Conservation (phyloP, 495 filamentous ascomycete genomes). For the Penicillium pulvis region DNA sequence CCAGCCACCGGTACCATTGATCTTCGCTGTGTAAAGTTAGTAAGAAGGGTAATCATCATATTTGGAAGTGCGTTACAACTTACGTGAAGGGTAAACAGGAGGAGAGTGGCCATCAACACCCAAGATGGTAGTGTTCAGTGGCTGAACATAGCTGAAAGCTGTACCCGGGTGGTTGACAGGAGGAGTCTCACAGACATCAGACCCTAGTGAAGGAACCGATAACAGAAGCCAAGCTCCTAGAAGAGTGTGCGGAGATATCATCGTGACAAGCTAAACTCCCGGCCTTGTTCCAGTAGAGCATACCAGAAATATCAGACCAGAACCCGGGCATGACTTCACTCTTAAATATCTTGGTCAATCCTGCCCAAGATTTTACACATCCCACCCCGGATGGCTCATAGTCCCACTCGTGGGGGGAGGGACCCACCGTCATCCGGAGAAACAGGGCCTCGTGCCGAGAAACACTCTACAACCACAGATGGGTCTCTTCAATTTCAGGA, state of each 20-base stretch:
- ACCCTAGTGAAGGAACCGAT: not conserved
- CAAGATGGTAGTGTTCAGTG: conserved; percentile 28
- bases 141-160: conserved; percentile 29
- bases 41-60: not conserved
- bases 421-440: not conserved
- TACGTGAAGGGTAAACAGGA: conserved; percentile 27
- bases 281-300: not conserved
- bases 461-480: not conserved
- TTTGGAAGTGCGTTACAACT: not conserved
- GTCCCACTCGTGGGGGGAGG: not conserved
- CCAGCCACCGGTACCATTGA: conserved; percentile 46
- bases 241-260: not conserved
- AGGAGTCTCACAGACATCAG: not conserved
- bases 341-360: conserved; percentile 2
- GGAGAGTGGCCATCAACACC: conserved; percentile 28
- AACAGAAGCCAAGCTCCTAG: conserved; percentile 6
- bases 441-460: conserved; percentile 2
- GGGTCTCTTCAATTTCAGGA: not conserved
- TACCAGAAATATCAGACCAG: not conserved
- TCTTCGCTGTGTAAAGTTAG: conserved; percentile 15
- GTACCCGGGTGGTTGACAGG: conserved; percentile 4
- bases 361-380: not conserved
- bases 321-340: not conserved
- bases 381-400: conserved; percentile 5
- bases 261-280: not conserved